phyloP scores from a whole-genome alignment of 1,139 yeast species.

The Groenewaldozyma auringiensis region DNA sequence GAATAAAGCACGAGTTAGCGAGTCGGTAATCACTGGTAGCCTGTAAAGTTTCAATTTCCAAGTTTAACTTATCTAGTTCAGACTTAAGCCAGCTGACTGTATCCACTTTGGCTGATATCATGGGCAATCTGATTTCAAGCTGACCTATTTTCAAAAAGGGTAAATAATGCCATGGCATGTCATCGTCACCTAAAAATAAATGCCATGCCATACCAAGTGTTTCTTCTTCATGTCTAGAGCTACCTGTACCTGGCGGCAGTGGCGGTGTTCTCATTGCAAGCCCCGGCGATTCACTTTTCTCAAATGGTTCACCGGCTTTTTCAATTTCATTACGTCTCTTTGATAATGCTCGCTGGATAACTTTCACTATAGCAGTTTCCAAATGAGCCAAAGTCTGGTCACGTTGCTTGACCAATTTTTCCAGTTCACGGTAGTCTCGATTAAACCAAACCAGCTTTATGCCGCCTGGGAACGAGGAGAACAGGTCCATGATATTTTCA shows the following conservation, averaged over 20 bases:
- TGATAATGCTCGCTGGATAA: slow-evolving; percentile 3
- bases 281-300: neutral
- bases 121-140: slow-evolving; percentile 13
- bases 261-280: neutral
- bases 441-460: slow-evolving; percentile 27
- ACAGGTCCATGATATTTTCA: slow-evolving; percentile 15
- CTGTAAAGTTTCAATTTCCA: slow-evolving; percentile 21
- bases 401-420: slow-evolving; percentile 16
- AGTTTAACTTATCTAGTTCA: slow-evolving; percentile 23
- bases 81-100: slow-evolving; percentile 19
- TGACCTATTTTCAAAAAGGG: slow-evolving; percentile 8
- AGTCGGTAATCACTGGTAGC: slow-evolving; percentile 13
- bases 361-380: slow-evolving; percentile 18
- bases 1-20: slow-evolving; percentile 28
- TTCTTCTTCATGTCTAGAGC: slow-evolving; percentile 4
- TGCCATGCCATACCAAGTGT: slow-evolving; percentile 23
- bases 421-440: slow-evolving; percentile 21
- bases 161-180: slow-evolving; percentile 15
- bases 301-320: neutral
- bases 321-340: neutral
- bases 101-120: slow-evolving; percentile 16
- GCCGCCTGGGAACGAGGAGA: slow-evolving; percentile 21
- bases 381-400: slow-evolving; percentile 13
- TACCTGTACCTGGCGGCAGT: neutral
- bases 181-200: slow-evolving; percentile 13